Evolutionary conservation across 139 green algal genomes (phyloP), one percentile per base, ranked within the genome.

Genomic region (Desmodesmus armatus): DNA sequence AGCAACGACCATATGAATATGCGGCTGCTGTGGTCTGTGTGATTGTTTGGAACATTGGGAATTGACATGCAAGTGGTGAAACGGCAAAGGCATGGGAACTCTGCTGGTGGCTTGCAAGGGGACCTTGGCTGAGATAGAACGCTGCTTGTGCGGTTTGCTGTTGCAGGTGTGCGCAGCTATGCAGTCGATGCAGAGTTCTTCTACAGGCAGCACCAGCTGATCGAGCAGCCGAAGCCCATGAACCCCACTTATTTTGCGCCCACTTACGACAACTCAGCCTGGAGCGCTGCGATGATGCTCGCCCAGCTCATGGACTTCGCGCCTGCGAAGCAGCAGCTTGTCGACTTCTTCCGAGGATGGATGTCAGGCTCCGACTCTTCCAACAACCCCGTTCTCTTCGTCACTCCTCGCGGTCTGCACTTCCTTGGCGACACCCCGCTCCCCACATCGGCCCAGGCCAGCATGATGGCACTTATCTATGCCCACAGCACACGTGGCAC

Each of bases 31-130:
- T 0, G 82, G 51, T 3, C 82, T 44, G 40, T 25, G 47, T 1
- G 63, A 33, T 15, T n/a, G 89, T 93, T 77, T 89, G 93, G n/a
- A n/a, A n/a, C n/a, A n/a, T n/a, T 17, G 51, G 15, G 51, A 13
- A 62, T 62, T 62, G 13, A 17, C 51, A 62, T 62, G 51, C 51
- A 62, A 13, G 17, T 62, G 51, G 17, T 62, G 51, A 13, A n/a
- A n/a, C n/a, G n/a, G n/a, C n/a, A n/a, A n/a, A n/a, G n/a, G n/a
- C n/a, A n/a, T n/a, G n/a, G n/a, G n/a, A n/a, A n/a, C n/a, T n/a
- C n/a, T n/a, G n/a, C n/a, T n/a, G n/a, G n/a, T n/a, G n/a, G n/a
- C n/a, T n/a, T n/a, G n/a, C n/a, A n/a, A n/a, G n/a, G n/a, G n/a
- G n/a, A n/a, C n/a, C n/a, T n/a, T n/a, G n/a, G n/a, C n/a, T n/a